Evolutionary conservation across 1,139 yeast species (phyloP).

Genomic region (Blastobotrys apis): DNA sequence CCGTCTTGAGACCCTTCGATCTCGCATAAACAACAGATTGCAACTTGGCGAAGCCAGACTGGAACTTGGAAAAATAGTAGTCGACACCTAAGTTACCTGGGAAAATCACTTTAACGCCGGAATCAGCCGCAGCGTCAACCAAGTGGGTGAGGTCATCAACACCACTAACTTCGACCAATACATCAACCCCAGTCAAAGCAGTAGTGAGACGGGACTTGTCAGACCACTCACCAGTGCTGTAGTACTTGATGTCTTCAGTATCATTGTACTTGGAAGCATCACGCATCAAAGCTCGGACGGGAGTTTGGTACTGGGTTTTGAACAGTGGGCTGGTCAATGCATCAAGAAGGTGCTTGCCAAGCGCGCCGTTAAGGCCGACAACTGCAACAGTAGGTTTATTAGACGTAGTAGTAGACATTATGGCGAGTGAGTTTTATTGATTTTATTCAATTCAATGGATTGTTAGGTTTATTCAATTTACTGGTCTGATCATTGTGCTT

Average conservation of each 20-base stretch:
- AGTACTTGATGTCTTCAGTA: constrained; percentile 29
- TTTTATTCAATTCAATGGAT: too few relatives aligned
- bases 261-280: constrained; percentile 38
- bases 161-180: constrained; percentile 42
- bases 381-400: constrained; percentile 40
- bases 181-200: constrained; percentile 48
- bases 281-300: constrained; percentile 51
- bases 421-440: too few relatives aligned
- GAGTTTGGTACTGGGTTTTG: constrained; percentile 43
- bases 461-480: too few relatives aligned
- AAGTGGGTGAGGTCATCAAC: constrained; percentile 24
- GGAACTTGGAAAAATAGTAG: constrained; percentile 20
- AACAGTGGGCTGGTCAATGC: constrained; percentile 44
- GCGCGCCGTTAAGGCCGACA: constrained; percentile 49
- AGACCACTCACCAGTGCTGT: constrained; percentile 14
- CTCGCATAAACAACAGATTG: constrained; percentile 43
- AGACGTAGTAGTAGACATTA: too few relatives aligned
- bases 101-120: constrained; percentile 48
- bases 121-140: constrained; percentile 27
- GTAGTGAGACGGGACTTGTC: constrained; percentile 26
- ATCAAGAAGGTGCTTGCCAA: constrained; percentile 46
- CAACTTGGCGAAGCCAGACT: constrained; percentile 38
- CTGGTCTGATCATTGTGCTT: too few relatives aligned
- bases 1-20: constrained; percentile 48
- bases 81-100: constrained; percentile 63